These are phyloP conservation scores for Brassica hybrid DNA, from an alignment of 441 rosid genomes.

Conservation along the genomic window DNA sequence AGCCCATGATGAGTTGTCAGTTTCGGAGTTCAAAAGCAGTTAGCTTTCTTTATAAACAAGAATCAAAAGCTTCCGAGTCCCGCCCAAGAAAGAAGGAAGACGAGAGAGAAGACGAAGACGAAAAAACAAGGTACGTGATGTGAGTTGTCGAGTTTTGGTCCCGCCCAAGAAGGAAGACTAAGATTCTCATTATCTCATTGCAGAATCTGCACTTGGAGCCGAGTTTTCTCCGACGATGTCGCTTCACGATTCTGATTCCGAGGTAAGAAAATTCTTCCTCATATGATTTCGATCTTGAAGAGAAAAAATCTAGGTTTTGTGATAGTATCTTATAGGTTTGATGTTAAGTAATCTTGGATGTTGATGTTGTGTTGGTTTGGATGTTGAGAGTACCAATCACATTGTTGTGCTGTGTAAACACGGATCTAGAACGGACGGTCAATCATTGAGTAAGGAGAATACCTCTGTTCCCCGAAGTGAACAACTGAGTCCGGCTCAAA, in stretches of 20 bases:
- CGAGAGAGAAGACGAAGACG: too few species aligned
- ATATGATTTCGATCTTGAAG: too few species aligned
- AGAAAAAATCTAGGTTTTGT: neutral
- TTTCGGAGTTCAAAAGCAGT: neutral
- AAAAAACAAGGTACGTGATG: too few species aligned
- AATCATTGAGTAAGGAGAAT: conserved; percentile 98
- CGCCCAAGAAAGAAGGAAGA: neutral
- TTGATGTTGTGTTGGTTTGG: conserved; percentile 18
- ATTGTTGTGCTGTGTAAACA: conserved; percentile 85
- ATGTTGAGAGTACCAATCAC: conserved; percentile 93
- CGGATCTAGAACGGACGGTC: conserved; percentile 91
- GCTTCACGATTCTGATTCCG: too few species aligned
- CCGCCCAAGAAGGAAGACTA: too few species aligned
- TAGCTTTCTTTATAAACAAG: neutral
- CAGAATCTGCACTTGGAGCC: too few species aligned
- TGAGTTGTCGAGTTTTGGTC: too few species aligned
- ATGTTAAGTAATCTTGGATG: too few species aligned
- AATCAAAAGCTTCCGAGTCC: neutral
- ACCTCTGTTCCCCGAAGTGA: conserved; percentile 92
- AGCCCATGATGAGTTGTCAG: neutral
- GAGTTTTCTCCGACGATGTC: too few species aligned
- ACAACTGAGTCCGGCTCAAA: conserved; percentile 74
- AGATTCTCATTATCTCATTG: too few species aligned
- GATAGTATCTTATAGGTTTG: neutral
- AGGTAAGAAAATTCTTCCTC: too few species aligned